phyloP scores from a whole-genome alignment of 2,329 filamentous ascomycete species.

The Fusarium paranaense region DNA sequence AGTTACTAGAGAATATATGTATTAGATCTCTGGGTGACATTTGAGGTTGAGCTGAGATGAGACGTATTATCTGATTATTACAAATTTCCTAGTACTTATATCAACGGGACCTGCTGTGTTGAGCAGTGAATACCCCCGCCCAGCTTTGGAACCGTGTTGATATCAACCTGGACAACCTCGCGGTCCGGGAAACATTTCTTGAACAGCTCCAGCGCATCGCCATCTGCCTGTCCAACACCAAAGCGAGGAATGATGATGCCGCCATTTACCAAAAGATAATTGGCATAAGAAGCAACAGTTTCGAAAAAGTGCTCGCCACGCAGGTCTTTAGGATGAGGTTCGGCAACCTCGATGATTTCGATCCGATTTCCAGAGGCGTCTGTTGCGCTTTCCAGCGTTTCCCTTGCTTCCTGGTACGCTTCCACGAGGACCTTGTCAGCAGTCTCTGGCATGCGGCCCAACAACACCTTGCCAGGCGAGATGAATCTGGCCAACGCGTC shows the following conservation, averaged over 20 bases:
- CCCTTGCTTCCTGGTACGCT: conserved; percentile 41
- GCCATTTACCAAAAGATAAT: conserved; percentile 45
- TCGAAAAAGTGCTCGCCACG: background rate
- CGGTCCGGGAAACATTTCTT: conserved; percentile 19
- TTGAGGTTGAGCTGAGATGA: background rate
- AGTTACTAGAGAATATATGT: background rate
- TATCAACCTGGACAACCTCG: conserved; percentile 25
- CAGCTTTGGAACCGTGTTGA: conserved; percentile 17
- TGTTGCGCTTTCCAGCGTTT: conserved; percentile 22
- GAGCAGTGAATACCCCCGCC: conserved; percentile 46
- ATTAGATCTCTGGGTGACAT: background rate
- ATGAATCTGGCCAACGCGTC: conserved; percentile 45
- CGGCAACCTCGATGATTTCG: conserved; percentile 38
- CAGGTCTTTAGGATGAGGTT: conserved; percentile 31
- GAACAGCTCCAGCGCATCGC: conserved; percentile 32
- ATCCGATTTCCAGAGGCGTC: conserved; percentile 39
- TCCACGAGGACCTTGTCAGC: conserved; percentile 6
- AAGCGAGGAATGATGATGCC: conserved; percentile 46
- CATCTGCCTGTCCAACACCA: conserved; percentile 38
- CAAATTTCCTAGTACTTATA: background rate
- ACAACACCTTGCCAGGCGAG: conserved; percentile 35
- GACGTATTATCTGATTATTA: background rate
- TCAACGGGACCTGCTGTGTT: conserved; percentile 43
- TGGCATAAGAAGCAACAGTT: conserved; percentile 36
- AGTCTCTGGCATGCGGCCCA: conserved; percentile 34